phyloP scores from a whole-genome alignment of 208 protist genomes.

The Vickermania spadyakhi region DNA sequence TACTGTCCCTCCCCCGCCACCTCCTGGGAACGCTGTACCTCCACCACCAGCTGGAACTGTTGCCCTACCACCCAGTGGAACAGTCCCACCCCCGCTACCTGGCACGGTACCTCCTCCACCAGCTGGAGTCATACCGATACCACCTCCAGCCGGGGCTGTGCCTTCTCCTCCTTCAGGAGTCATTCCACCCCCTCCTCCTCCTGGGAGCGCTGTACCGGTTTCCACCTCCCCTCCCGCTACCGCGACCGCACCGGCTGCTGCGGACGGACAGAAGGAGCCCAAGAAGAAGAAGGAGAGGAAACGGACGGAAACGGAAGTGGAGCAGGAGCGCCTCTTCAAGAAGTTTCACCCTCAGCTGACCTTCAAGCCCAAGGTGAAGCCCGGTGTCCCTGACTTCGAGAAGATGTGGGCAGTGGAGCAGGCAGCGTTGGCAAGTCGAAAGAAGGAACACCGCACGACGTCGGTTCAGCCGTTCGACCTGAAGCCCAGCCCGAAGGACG shows the following conservation, averaged over 20 bases:
- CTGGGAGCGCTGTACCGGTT: background rate
- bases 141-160: conserved; percentile 1
- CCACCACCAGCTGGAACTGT: background rate
- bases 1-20: background rate
- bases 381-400: conserved; percentile 73
- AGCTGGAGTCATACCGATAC: background rate
- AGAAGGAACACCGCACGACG: conserved; percentile 28
- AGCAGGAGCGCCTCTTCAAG: background rate
- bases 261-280: background rate
- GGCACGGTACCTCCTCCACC: conserved; percentile 1
- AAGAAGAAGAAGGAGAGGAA: background rate
- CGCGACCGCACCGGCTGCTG: background rate
- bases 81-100: background rate
- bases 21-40: conserved; percentile 1
- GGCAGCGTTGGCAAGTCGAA: conserved; percentile 28
- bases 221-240: background rate
- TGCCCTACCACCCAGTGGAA: conserved; percentile 1
- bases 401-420: conserved; percentile 53
- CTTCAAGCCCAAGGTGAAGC: conserved; percentile 65
- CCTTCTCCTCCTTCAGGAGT: conserved; percentile 1
- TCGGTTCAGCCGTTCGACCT: conserved; percentile 46
- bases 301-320: conserved; percentile 3
- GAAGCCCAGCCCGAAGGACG: conserved; percentile 21
- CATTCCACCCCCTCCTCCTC: background rate
- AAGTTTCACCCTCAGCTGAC: conserved; percentile 49